These are phyloP conservation scores for Russula vinacea DNA, from an alignment of 768 basidiomycete species.

Conservation along the genomic window DNA sequence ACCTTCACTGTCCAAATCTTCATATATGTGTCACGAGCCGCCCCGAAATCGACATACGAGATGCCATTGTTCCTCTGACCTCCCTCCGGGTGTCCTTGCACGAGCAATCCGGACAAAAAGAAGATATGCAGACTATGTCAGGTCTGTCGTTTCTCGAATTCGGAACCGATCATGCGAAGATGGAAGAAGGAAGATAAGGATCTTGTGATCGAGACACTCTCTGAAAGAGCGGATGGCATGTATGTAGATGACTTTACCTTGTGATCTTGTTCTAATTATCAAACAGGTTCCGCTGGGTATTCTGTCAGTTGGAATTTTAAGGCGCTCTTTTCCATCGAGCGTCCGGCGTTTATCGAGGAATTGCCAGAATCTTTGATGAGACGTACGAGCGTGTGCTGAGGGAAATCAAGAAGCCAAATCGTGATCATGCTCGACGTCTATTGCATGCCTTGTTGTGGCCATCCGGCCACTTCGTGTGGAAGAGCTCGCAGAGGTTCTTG, in stretches of 20 bases:
- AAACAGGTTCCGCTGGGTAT: not conserved
- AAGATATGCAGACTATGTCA: too few relatives aligned
- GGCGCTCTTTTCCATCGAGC: not conserved
- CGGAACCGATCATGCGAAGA: not conserved
- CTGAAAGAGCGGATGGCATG: not conserved
- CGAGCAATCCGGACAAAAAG: too few relatives aligned
- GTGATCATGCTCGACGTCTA: not conserved
- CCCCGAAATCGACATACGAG: too few relatives aligned
- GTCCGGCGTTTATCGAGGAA: not conserved
- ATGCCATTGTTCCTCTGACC: too few relatives aligned
- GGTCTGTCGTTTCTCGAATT: not conserved
- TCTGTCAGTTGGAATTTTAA: too few relatives aligned
- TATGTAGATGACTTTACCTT: not conserved
- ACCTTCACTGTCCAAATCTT: too few relatives aligned
- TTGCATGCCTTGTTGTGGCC: not conserved
- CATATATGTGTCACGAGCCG: too few relatives aligned
- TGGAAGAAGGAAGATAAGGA: not conserved
- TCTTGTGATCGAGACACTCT: not conserved
- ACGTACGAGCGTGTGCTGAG: not conserved
- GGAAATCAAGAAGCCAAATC: not conserved
- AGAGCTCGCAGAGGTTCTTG: not conserved
- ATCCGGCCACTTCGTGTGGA: not conserved
- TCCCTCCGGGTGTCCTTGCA: too few relatives aligned
- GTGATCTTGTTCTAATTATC: not conserved
- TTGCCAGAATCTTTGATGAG: not conserved